Conservation (phyloP, 192 early-diverging fungal genomes). For the Entophlyctis helioformis region DNA sequence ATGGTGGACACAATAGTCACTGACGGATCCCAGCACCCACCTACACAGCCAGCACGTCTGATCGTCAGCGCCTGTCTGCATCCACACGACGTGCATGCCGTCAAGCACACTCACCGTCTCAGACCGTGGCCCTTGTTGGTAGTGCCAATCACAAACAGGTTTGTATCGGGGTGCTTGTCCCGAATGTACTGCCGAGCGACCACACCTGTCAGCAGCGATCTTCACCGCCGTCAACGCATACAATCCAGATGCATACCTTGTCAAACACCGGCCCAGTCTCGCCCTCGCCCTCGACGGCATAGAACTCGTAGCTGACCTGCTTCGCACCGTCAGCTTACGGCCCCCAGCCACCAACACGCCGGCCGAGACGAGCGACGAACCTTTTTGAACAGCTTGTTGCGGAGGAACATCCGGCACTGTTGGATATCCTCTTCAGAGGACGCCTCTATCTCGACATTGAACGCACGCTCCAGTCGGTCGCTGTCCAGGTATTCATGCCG, state of each 20-base stretch:
- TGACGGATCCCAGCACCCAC: slow-evolving; percentile 19
- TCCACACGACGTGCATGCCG: too few species aligned
- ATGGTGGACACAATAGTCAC: slow-evolving; percentile 17
- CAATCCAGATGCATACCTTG: slow-evolving; percentile 13
- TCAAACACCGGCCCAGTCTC: slow-evolving; percentile 19
- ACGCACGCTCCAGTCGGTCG: slow-evolving; percentile 17
- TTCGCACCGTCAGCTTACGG: neutral
- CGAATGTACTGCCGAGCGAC: slow-evolving; percentile 17
- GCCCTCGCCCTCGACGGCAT: slow-evolving; percentile 17
- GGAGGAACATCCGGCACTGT: slow-evolving; percentile 9
- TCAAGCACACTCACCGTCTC: too few species aligned
- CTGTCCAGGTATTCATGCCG: slow-evolving; percentile 5
- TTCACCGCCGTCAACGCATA: too few species aligned
- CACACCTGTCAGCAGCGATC: too few species aligned
- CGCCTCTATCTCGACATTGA: slow-evolving; percentile 19
- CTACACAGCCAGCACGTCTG: too few species aligned
- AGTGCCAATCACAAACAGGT: slow-evolving; percentile 15
- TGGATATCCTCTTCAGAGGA: slow-evolving; percentile 8
- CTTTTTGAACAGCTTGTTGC: neutral
- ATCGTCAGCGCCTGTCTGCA: too few species aligned
- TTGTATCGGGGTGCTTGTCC: slow-evolving; percentile 8
- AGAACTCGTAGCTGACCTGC: slow-evolving; percentile 13
- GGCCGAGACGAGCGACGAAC: neutral
- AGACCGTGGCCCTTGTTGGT: too few species aligned
- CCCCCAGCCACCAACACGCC: too few species aligned